phyloP scores from a whole-genome alignment of 1,139 yeast genomes.

The Torulaspora pretoriensis region DNA sequence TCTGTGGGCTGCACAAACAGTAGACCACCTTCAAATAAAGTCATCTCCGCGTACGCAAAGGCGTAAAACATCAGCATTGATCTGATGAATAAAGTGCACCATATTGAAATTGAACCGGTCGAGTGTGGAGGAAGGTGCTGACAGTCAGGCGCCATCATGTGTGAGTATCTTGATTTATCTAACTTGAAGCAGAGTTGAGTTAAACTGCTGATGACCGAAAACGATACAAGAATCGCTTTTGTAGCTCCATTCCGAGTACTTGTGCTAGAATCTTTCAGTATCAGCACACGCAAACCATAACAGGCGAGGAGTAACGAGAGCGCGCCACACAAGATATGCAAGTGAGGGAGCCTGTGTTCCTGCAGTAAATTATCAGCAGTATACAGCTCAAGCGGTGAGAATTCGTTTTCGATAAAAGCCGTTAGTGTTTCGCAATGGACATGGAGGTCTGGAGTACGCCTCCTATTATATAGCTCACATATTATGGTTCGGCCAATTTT shows the following conservation, averaged over 20 bases:
- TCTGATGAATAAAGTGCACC: conserved; percentile 14
- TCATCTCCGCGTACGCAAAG: conserved; percentile 20
- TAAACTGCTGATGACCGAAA: conserved; percentile 10
- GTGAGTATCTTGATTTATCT: conserved; percentile 12
- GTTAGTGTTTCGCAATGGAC: conserved; percentile 15
- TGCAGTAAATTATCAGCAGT: conserved; percentile 15
- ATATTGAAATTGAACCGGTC: conserved; percentile 6
- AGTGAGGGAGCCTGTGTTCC: conserved; percentile 16
- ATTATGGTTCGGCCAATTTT: conserved; percentile 23
- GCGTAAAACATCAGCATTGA: conserved; percentile 19
- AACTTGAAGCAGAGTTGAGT: conserved; percentile 10
- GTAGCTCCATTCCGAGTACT: conserved; percentile 6
- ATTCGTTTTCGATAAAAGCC: conserved; percentile 24
- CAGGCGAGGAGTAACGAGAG: conserved; percentile 15
- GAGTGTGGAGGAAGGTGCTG: conserved; percentile 12
- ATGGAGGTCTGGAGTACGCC: conserved; percentile 17
- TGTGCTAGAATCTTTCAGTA: conserved; percentile 1
- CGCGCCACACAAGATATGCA: conserved; percentile 16
- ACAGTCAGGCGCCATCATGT: conserved; percentile 4
- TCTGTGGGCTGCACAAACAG: conserved; percentile 8
- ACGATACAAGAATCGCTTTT: conserved; percentile 12
- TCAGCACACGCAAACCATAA: conserved; percentile 13
- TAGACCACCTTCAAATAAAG: conserved; percentile 20
- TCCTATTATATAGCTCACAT: conserved; percentile 12
- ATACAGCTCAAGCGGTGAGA: conserved; percentile 20